Evolutionary conservation across 495 filamentous ascomycete genomes (phyloP).

Genomic region (Clohesyomyces aquaticus): DNA sequence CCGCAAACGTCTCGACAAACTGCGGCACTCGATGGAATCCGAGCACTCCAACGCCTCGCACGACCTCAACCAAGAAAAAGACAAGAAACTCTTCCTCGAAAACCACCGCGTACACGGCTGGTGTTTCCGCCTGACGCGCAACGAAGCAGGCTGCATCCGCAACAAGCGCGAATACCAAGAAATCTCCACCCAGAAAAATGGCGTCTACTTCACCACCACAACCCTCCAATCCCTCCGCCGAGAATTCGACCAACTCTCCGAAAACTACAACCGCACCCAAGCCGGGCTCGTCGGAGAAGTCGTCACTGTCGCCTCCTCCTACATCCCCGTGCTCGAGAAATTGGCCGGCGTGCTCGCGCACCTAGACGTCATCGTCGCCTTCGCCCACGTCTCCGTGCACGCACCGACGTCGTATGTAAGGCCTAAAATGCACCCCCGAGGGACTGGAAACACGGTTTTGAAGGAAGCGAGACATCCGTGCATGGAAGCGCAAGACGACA

Average conservation of each 20-base stretch:
- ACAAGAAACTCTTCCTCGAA: conserved; percentile 98
- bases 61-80: conserved; percentile 88
- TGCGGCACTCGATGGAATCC: conserved; percentile 77
- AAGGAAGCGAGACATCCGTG: conserved; percentile 95
- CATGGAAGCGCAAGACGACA: conserved; percentile 99
- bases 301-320: conserved; percentile 89
- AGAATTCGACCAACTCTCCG: conserved; percentile 91
- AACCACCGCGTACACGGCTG: conserved; percentile 95
- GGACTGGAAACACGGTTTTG: conserved; percentile 85
- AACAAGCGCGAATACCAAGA: conserved; percentile 90
- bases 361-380: conserved; percentile 93
- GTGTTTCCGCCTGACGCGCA: conserved; percentile 93
- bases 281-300: conserved; percentile 90
- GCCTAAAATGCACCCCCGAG: conserved; percentile 88
- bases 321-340: conserved; percentile 89
- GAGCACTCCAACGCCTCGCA: conserved; percentile 77
- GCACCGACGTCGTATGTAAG: conserved; percentile 89
- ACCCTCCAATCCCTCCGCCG: conserved; percentile 80
- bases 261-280: conserved; percentile 96
- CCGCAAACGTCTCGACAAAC: conserved; percentile 84
- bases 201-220: conserved; percentile 95
- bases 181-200: conserved; percentile 98
- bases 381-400: conserved; percentile 92
- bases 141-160: conserved; percentile 89
- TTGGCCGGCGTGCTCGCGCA: conserved; percentile 89